phyloP scores from a whole-genome alignment of 495 filamentous ascomycete genomes.

The Tricharina praecox region DNA sequence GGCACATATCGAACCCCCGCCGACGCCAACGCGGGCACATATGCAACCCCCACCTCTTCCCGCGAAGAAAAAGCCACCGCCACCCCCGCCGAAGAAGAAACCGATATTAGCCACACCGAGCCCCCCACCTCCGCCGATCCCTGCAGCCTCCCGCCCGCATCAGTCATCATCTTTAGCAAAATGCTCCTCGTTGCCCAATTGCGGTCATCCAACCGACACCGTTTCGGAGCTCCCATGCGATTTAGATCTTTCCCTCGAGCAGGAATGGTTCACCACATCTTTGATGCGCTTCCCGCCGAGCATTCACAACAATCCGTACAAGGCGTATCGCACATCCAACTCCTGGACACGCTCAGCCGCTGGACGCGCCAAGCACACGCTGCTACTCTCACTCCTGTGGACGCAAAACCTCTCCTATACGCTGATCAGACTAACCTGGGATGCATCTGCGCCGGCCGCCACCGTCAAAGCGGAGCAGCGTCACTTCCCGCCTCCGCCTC shows the following conservation, averaged over 20 bases:
- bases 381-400: conserved; percentile 26
- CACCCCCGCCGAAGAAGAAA: conserved; percentile 50
- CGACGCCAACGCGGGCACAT: conserved; percentile 3
- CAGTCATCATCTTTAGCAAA: too few relatives aligned
- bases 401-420: conserved; percentile 27
- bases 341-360: conserved; percentile 22
- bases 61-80: conserved; percentile 52
- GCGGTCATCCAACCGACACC: conserved; percentile 11
- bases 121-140: conserved; percentile 9
- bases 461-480: conserved; percentile 29
- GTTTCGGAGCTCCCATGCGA: conserved; percentile 23
- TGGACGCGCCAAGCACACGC: conserved; percentile 27
- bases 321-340: conserved; percentile 12
- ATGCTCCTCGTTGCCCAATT: conserved; percentile 12
- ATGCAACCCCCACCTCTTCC: conserved; percentile 7
- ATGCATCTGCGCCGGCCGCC: conserved; percentile 26
- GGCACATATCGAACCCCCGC: not conserved
- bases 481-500: conserved; percentile 28
- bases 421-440: conserved; percentile 30
- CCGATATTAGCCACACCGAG: conserved; percentile 37
- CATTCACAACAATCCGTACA: conserved; percentile 19
- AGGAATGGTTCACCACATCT: conserved; percentile 28
- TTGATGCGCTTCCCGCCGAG: conserved; percentile 25
- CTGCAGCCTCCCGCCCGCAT: not conserved
- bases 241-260: conserved; percentile 28